A percentile compares a stretch with the other conserved stretches of the same genome.
Conservation (phyloP, 352 stramenopile species). For the Peronospora belbahrii region DNA sequence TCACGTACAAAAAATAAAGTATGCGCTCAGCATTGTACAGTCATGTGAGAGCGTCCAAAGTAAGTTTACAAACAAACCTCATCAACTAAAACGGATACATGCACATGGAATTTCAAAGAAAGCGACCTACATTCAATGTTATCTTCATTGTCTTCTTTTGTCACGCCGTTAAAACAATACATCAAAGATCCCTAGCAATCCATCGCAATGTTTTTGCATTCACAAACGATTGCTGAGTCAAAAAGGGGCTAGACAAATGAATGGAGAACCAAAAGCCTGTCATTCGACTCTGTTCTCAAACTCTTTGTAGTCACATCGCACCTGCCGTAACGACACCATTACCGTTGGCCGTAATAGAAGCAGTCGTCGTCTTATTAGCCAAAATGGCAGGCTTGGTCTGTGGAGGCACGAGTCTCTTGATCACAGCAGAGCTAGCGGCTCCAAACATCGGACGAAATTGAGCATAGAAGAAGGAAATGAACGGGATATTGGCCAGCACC, state of each 20-base stretch:
- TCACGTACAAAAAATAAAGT: slow-evolving; percentile 12
- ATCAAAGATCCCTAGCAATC: neutral
- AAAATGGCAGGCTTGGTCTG: slow-evolving; percentile 19
- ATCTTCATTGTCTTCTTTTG: slow-evolving; percentile 11
- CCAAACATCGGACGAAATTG: slow-evolving; percentile 74
- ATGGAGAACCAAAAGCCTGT: neutral
- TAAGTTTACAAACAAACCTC: neutral
- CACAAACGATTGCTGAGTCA: neutral
- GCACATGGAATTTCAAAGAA: slow-evolving; percentile 9
- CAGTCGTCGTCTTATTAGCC: slow-evolving; percentile 8
- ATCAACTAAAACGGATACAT: no score
- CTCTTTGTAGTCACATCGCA: slow-evolving; percentile 24
- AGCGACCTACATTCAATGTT: slow-evolving; percentile 21
- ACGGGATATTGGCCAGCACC: slow-evolving; percentile 68
- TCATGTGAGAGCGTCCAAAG: neutral
- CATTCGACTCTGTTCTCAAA: neutral
- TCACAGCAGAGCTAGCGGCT: slow-evolving; percentile 51
- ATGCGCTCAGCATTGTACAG: slow-evolving; percentile 11
- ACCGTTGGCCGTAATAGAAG: slow-evolving; percentile 1
- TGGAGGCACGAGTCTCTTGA: slow-evolving; percentile 53
- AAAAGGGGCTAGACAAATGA: slow-evolving; percentile 3
- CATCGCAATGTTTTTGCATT: neutral
- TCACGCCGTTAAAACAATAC: slow-evolving; percentile 20
- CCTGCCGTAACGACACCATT: slow-evolving; percentile 11
- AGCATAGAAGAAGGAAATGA: slow-evolving; percentile 73